These are phyloP conservation scores for Pichia sp. DNA, from an alignment of 1,139 yeast genomes.

Conservation along the genomic window DNA sequence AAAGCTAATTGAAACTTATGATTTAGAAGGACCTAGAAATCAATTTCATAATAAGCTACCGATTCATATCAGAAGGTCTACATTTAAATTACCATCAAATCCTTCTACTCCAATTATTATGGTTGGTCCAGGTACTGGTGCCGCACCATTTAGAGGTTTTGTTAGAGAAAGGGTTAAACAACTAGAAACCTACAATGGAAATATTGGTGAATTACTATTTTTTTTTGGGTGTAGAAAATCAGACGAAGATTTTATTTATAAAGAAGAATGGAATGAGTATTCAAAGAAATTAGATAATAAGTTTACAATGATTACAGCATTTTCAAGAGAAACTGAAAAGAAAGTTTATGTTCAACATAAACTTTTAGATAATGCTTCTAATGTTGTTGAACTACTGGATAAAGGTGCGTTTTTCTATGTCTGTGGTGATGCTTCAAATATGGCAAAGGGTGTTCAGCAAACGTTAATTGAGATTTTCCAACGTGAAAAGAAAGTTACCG, in stretches of 20 bases:
- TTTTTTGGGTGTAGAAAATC: conserved; percentile 84
- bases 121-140: conserved; percentile 98
- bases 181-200: conserved; percentile 42
- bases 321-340: conserved; percentile 64
- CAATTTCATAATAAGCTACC: conserved; percentile 60
- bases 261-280: conserved; percentile 78
- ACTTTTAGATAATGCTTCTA: conserved; percentile 50
- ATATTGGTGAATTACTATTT: conserved; percentile 66
- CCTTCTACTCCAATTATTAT: conserved; percentile 78
- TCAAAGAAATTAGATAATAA: conserved; percentile 55
- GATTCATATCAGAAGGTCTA: conserved; percentile 88
- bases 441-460: conserved; percentile 94
- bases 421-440: conserved; percentile 93
- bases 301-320: conserved; percentile 75
- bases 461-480: conserved; percentile 61
- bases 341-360: conserved; percentile 89
- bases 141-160: conserved; percentile 95
- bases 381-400: conserved; percentile 52
- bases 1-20: conserved; percentile 54
- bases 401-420: conserved; percentile 85
- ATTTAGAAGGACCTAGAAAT: conserved; percentile 76
- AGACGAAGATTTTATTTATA: conserved; percentile 71
- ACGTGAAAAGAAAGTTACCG: conserved; percentile 45
- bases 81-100: conserved; percentile 89
- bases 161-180: conserved; percentile 71